These are phyloP conservation scores for Ajuga chamaepitys DNA, from an alignment of 257 asterid genomes.

Conservation along the genomic window DNA sequence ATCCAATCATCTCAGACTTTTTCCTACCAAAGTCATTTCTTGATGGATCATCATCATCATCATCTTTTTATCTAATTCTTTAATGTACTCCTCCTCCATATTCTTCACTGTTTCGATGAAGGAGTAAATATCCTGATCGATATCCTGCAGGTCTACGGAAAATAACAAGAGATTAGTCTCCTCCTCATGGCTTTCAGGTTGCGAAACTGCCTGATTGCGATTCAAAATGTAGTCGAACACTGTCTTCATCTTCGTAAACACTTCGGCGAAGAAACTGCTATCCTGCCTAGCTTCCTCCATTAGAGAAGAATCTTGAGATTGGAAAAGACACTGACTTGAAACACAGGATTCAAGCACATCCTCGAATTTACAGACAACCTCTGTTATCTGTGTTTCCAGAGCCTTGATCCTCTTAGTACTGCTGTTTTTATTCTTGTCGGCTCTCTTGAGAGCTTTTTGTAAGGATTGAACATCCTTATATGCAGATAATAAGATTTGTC, in stretches of 20 bases:
- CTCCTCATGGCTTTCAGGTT: no score
- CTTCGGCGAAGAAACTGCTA: no score
- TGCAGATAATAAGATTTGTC: not conserved
- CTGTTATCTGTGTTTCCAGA: constrained; percentile 2
- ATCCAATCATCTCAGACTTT: no score
- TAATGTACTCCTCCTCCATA: no score
- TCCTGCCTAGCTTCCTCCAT: not conserved
- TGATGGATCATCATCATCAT: no score
- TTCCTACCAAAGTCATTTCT: no score
- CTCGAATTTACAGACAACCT: not conserved
- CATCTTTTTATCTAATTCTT: not conserved
- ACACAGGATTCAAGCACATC: not conserved
- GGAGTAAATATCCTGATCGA: not conserved
- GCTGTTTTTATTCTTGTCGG: not conserved
- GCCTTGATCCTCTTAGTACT: not conserved
- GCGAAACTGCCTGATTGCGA: no score
- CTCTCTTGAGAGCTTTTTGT: not conserved
- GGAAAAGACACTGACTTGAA: no score
- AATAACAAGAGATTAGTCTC: not conserved
- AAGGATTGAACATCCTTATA: not conserved
- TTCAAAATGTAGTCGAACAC: no score
- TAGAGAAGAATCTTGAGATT: no score
- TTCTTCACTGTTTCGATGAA: not conserved
- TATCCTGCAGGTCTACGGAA: not conserved
- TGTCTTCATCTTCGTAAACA: no score